Evolutionary conservation across 1,139 yeast genomes (phyloP), one percentile per base, ranked within the genome.

Genomic region (Fermentozyma sake): DNA sequence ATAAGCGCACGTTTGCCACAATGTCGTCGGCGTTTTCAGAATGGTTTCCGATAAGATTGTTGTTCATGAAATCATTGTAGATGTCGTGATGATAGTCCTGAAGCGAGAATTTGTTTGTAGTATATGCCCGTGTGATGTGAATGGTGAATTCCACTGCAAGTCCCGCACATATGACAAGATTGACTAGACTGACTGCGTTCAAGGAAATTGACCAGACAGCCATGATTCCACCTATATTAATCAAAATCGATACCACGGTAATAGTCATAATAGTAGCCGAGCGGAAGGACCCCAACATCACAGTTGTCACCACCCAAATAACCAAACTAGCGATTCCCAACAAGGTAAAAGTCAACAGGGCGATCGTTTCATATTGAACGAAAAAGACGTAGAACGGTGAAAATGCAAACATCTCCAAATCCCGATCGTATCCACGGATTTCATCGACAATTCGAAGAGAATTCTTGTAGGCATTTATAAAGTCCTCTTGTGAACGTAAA

Each of bases 381-480:
- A 91, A 91, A 54, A 80, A 91, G 18, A 91, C 78, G 59, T 91
- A 91, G 54, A 89, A 89, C 15, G 94, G 93, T 2, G 96, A 85
- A 53, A 84, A 89, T 1, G 96, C 94, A 69, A 83, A 91, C 1
- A 87, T 63, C n/a, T 78, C 75, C 19, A 61, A 36, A 6, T 45
- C 50, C n/a, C n/a, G n/a, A 5, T 52, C 46, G 35, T 48, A 54
- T 15, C 38, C 27, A 15, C 74, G 58, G 24, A 89, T 59, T 32
- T 79, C 83, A 3, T 68, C 55, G 1, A 80, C 72, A 2, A 91
- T 70, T 37, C 95, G 63, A n/a, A 77, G 55, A 0, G 95, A 80
- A 34, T 83, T 78, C 25, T 72, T 72, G 47, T 82, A 84, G 0
- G 95, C 96, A 22, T 64, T 61, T 35, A 91, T 91, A 46, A 83